Evolutionary conservation across 129 eudicot genomes (phyloP), one percentile per base, ranked within the genome.

Genomic region (Kitagawia praeruptora): DNA sequence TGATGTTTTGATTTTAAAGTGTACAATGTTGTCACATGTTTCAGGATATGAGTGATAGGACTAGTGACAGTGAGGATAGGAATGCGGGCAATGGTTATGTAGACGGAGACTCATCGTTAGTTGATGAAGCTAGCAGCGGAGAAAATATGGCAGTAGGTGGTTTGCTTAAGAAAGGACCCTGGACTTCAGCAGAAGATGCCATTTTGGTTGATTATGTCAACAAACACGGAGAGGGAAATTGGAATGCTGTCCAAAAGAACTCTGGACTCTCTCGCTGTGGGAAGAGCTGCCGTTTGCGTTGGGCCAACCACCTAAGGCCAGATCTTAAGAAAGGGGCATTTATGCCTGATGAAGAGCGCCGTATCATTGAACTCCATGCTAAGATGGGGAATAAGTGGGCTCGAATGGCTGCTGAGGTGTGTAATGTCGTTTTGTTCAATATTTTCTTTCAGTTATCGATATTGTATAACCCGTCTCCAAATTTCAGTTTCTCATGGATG

Each of bases 351-450:
- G 98, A 94, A 84, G 98, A 91, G 81, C 85, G 81, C 1, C 82
- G 78, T 5, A 89, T 94, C 70, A 84, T 94, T 82, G 96, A 91
- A 82, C 90, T 94, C 44, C 98, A 94, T 82, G 91, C 96, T 21
- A 89, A 89, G 77, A 88, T 94, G 92, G 98, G 98, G 45, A 94
- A 94, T 82, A 94, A 91, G 82, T 94, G 98, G 98, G 98, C 98
- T 39, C 91, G 93, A 78, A 94, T 94, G 98, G 98, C 98, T 82
- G 87, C 90, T 25, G 93, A 91, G 97, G 97, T 91, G 40, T 44
- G 80, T 81, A 63, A 38, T 75, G 49, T 18, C 80, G 74, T 80
- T 27, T 27, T 79, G 38, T 18, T 41, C 6, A 19, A 13, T n/a
- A 25, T 79, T 56, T 19, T 70, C 3, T 34, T 6, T 74, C 23